Conservation (phyloP, 768 basidiomycete species). For the Lentinula edodes region DNA sequence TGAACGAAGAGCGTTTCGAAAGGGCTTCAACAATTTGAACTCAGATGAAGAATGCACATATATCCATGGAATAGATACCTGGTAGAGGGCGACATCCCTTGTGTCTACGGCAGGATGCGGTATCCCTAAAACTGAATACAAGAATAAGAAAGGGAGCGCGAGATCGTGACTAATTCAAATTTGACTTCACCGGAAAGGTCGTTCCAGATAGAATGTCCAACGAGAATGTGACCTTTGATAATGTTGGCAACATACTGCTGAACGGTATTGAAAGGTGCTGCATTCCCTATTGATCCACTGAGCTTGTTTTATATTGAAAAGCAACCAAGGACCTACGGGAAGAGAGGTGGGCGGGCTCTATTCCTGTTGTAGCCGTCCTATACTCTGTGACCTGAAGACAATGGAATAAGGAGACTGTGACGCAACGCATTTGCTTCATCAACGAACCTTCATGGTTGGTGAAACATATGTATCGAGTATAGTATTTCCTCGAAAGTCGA, state of each 20-base stretch:
- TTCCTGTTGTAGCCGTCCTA: constrained; percentile 59
- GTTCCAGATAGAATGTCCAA: constrained; percentile 78
- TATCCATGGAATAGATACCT: constrained; percentile 21
- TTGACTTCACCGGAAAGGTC: constrained; percentile 62
- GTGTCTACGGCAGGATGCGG: constrained; percentile 75
- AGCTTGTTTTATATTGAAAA: neutral
- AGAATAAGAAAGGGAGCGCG: constrained; percentile 2
- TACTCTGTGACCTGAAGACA: constrained; percentile 61
- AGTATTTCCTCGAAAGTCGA: constrained; percentile 51
- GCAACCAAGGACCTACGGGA: constrained; percentile 26
- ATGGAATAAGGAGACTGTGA: too few relatives aligned
- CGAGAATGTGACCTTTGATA: constrained; percentile 64
- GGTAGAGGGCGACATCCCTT: constrained; percentile 76
- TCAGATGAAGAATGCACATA: constrained; percentile 1
- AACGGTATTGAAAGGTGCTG: constrained; percentile 53
- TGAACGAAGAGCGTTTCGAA: constrained; percentile 62
- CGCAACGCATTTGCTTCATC: too few relatives aligned
- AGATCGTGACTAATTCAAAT: constrained; percentile 3
- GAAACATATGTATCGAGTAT: constrained; percentile 61
- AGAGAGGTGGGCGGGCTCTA: constrained; percentile 33
- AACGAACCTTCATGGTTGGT: constrained; percentile 47
- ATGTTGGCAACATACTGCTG: constrained; percentile 62
- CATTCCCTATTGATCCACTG: constrained; percentile 31
- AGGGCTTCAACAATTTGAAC: constrained; percentile 41
- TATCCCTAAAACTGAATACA: constrained; percentile 62